Evolutionary conservation across 73 alveolate species (phyloP), one percentile per base, ranked within the genome.

Genomic region (Paramecium caudatum): DNA sequence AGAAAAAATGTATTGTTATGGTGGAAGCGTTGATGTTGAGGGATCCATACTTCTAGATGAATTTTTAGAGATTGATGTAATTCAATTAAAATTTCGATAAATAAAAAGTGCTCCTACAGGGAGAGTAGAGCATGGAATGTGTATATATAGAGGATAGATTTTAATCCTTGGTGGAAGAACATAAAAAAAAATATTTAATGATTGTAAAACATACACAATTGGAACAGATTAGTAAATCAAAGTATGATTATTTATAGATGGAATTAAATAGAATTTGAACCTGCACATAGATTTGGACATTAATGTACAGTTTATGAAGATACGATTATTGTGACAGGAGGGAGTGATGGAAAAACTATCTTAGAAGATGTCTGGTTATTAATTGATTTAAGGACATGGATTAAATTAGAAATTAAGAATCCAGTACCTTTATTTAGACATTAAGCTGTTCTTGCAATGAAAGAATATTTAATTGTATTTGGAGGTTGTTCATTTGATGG

Each of bases 401-500:
- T 74, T 21, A 74, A 47, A 23, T 37, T 74, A 4, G 88, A 74
- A 10, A 74, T 74, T 19, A 74, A 74, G 32, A 74, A 74, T 17
- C 88, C 88, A 10, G 16, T 23, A 7, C 46, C 36, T 9, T 17
- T 74, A 37, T 74, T 74, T 41, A 74, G 88, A 74, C 88, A 74
- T 74, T 74, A 74, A 74, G 88, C 88, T 1, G 47, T 13, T 10
- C 43, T 74, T 15, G 88, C 88, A 1, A 39, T 74, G 65, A 39
- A 74, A 45, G 88, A 74, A 25, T 74, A 74, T 74, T 37, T 74
- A 45, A 74, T 74, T 21, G 55, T 74, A 19, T 74, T 74, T 74
- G 88, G 88, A 39, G 88, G 88, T 3, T 74, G 88, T 8, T 36
- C 88, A 74, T 37, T 74, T 5, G 88, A 74, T 74, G 68, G 68